Conservation (phyloP, 1,139 yeast species). For the Ashbya aceris region DNA sequence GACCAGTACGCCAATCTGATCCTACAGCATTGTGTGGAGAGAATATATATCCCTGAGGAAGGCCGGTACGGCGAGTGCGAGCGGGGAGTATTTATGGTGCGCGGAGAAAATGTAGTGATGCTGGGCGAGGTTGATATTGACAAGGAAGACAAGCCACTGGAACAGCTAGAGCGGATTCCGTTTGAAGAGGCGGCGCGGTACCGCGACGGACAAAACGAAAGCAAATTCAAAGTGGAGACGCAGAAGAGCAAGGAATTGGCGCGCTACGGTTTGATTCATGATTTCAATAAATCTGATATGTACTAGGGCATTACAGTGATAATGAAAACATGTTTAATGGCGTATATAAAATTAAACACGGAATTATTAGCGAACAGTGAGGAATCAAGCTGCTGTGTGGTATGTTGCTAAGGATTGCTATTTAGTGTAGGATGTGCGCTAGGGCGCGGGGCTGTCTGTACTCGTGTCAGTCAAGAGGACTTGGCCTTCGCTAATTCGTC, state of each 20-base stretch:
- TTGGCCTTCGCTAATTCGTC: slow-evolving; percentile 4
- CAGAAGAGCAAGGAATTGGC: slow-evolving; percentile 41
- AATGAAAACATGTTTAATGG: neutral
- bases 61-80: slow-evolving; percentile 59
- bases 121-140: slow-evolving; percentile 92
- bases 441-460: neutral
- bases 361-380: neutral
- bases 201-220: slow-evolving; percentile 34
- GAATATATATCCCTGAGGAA: slow-evolving; percentile 55
- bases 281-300: slow-evolving; percentile 44
- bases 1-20: slow-evolving; percentile 94
- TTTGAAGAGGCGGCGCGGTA: slow-evolving; percentile 50
- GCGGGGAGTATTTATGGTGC: slow-evolving; percentile 77
- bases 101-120: slow-evolving; percentile 97
- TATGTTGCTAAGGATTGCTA: neutral
- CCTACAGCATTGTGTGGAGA: slow-evolving; percentile 80
- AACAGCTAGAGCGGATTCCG: slow-evolving; percentile 46
- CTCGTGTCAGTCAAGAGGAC: neutral
- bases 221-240: slow-evolving; percentile 37
- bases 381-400: neutral
- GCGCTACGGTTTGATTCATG: slow-evolving; percentile 47
- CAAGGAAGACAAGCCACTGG: slow-evolving; percentile 65
- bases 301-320: slow-evolving; percentile 29
- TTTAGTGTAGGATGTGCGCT: neutral
- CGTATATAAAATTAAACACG: slow-evolving; percentile 1